Percentiles rank a stretch among this genome's conserved stretches.
phyloP scores from a whole-genome alignment of 2,329 filamentous ascomycete species.

The Lasiodiplodia sp. region DNA sequence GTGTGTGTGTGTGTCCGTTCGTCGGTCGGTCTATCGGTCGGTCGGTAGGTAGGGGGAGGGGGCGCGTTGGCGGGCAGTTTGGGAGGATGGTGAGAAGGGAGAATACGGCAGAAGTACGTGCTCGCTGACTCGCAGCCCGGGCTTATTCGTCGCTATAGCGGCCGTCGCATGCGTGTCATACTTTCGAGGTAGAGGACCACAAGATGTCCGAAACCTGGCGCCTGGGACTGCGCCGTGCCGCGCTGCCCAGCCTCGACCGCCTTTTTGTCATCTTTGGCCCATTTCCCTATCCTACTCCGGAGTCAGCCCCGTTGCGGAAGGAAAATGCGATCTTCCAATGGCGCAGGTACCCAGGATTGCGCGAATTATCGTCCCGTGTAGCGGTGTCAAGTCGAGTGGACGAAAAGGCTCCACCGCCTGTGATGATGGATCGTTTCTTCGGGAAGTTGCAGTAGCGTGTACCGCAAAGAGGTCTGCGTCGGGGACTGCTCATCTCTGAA shows the following conservation, averaged over 20 bases:
- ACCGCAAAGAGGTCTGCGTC: conserved; percentile 12
- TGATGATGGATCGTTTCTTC: not conserved
- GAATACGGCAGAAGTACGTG: too few relatives aligned
- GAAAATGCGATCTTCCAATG: not conserved
- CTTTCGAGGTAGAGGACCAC: not conserved
- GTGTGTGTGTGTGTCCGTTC: not conserved
- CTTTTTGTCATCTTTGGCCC: not conserved
- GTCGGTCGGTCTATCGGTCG: not conserved
- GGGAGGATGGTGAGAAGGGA: not conserved
- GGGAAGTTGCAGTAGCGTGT: not conserved
- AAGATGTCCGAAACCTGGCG: not conserved
- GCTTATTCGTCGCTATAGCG: not conserved
- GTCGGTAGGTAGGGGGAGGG: not conserved
- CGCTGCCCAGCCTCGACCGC: not conserved
- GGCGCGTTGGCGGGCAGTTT: not conserved
- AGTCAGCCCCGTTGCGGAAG: conserved; percentile 16
- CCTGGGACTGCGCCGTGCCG: not conserved
- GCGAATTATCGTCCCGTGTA: conserved; percentile 11
- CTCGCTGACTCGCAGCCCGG: too few relatives aligned
- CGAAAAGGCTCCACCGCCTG: not conserved
- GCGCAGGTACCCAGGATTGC: not conserved
- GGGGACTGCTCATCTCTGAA: not conserved
- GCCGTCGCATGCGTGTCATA: not conserved
- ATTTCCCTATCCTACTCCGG: not conserved
- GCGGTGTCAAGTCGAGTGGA: not conserved